Percentiles rank a stretch among this genome's conserved stretches.
Conservation (phyloP, 208 protist species). For the Wallacemonas rigidus region DNA sequence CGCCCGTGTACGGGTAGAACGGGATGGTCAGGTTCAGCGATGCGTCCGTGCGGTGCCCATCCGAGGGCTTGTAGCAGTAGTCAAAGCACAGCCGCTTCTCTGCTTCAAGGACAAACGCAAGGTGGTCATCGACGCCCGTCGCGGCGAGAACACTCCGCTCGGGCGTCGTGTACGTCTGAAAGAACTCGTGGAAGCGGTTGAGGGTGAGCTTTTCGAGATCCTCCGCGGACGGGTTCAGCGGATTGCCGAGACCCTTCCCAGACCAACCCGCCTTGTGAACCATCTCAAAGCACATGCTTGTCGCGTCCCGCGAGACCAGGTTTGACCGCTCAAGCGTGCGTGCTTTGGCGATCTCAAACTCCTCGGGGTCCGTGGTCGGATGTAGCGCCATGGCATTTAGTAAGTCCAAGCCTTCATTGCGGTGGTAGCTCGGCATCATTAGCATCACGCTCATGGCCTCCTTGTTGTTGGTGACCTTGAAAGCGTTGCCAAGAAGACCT, state of each 20-base stretch:
- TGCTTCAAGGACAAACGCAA: conserved; percentile 59
- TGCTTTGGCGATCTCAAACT: conserved; percentile 72
- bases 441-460: conserved; percentile 82
- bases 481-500: conserved; percentile 75
- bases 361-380: conserved; percentile 54
- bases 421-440: conserved; percentile 84
- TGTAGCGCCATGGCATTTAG: conserved; percentile 80
- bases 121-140: conserved; percentile 79
- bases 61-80: conserved; percentile 2
- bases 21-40: conserved; percentile 18
- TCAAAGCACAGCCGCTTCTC: conserved; percentile 70
- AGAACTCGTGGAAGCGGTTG: conserved; percentile 67
- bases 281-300: conserved; percentile 85
- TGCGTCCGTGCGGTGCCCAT: background rate
- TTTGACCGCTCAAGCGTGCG: conserved; percentile 54
- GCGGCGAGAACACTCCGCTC: conserved; percentile 80
- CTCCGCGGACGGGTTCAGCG: conserved; percentile 50
- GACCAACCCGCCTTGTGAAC: conserved; percentile 89
- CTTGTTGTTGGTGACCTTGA: conserved; percentile 85
- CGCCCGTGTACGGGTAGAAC: conserved; percentile 74
- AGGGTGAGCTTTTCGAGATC: conserved; percentile 64
- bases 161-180: conserved; percentile 59
- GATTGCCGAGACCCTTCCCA: conserved; percentile 74
- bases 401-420: conserved; percentile 72
- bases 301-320: conserved; percentile 64